Evolutionary conservation across 1,284 basidiomycete genomes (phyloP).

Genomic region (Termitomyces sp.): DNA sequence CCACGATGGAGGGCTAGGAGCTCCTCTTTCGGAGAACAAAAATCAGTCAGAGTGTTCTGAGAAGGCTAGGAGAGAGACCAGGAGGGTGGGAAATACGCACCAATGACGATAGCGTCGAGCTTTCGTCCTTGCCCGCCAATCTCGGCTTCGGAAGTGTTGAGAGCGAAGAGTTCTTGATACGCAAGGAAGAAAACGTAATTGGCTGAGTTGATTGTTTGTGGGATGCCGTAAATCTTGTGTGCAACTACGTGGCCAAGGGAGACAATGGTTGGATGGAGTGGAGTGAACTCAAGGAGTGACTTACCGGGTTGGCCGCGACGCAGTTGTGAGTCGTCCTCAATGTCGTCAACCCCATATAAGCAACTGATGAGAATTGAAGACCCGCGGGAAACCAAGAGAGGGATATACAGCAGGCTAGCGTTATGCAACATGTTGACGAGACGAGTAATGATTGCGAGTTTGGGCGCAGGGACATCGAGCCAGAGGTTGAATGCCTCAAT

Average conservation of each 20-base stretch:
- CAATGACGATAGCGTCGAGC: conserved; percentile 67
- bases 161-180: conserved; percentile 68
- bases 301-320: conserved; percentile 70
- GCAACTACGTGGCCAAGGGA: conserved; percentile 55
- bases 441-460: conserved; percentile 69
- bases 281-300: neutral
- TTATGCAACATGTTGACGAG: conserved; percentile 94
- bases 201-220: conserved; percentile 96
- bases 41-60: neutral
- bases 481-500: conserved; percentile 94
- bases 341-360: conserved; percentile 82
- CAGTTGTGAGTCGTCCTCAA: conserved; percentile 93
- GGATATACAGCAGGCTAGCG: conserved; percentile 81
- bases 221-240: conserved; percentile 93
- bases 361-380: neutral
- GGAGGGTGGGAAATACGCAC: conserved; percentile 26
- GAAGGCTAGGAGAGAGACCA: neutral
- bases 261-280: conserved; percentile 57
- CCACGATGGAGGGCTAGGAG: conserved; percentile 90
- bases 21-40: conserved; percentile 50
- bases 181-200: conserved; percentile 97
- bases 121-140: conserved; percentile 30
- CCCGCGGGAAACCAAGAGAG: neutral
- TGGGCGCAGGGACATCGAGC: conserved; percentile 76
- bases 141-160: conserved; percentile 36